These are phyloP conservation scores for Alternaria ethzedia DNA, from an alignment of 2,329 filamentous ascomycete genomes.

Conservation along the genomic window DNA sequence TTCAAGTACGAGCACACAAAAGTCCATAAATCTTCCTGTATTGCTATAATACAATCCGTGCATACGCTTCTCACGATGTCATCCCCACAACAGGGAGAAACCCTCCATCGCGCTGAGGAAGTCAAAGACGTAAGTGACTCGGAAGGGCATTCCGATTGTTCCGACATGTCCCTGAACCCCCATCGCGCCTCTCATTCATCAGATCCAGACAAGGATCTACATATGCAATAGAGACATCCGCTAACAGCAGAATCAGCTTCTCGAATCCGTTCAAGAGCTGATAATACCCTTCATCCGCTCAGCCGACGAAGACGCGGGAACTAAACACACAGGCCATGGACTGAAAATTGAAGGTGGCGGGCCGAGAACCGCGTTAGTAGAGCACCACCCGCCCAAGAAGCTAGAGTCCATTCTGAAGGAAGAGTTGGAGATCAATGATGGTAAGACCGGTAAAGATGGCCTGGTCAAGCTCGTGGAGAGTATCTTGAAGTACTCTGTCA, in stretches of 20 bases:
- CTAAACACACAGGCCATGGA: constrained; percentile 63
- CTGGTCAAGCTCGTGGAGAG: constrained; percentile 63
- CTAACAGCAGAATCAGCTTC: constrained; percentile 13
- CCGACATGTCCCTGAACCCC: constrained; percentile 9
- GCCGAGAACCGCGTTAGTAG: constrained; percentile 53
- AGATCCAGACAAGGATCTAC: not conserved
- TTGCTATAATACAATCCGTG: not conserved
- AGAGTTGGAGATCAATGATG: constrained; percentile 45
- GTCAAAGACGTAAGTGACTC: constrained; percentile 46
- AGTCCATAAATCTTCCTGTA: not conserved
- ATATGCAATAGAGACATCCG: not conserved
- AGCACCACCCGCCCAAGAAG: constrained; percentile 53
- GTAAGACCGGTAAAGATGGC: constrained; percentile 52
- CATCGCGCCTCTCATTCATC: not conserved
- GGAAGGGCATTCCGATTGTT: constrained; percentile 4
- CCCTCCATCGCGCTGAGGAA: constrained; percentile 45
- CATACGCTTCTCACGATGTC: not conserved
- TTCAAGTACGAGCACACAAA: not conserved
- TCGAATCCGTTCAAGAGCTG: constrained; percentile 65
- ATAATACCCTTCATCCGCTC: constrained; percentile 73
- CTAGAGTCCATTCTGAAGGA: constrained; percentile 48
- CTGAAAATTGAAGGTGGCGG: constrained; percentile 68
- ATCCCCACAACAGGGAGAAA: constrained; percentile 16
- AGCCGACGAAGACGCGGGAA: constrained; percentile 69
- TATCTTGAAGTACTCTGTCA: constrained; percentile 85